These are phyloP conservation scores for Mortierella hygrophila DNA, from an alignment of 192 early-diverging fungal species.

Conservation along the genomic window DNA sequence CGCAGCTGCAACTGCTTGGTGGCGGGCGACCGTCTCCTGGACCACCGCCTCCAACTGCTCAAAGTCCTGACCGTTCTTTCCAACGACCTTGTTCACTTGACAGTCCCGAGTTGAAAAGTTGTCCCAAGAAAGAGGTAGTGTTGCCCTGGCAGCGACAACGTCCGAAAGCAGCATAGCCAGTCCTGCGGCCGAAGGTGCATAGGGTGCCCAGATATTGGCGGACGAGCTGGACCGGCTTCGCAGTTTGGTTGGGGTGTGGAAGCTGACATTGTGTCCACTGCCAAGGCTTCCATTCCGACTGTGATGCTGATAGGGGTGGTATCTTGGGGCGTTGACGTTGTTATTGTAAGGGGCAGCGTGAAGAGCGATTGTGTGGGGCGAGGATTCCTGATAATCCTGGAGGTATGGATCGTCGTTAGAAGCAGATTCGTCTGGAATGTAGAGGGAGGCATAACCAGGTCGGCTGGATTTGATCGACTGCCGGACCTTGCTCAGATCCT, in stretches of 20 bases:
- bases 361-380: not conserved
- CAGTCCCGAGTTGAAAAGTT: constrained; percentile 48
- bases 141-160: constrained; percentile 6
- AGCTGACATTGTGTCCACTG: not conserved
- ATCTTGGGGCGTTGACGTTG: not conserved
- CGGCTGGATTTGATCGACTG: constrained; percentile 45
- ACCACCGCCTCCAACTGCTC: constrained; percentile 34
- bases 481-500: constrained; percentile 37
- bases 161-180: constrained; percentile 11
- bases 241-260: not conserved
- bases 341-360: not conserved
- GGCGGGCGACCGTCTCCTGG: constrained; percentile 36
- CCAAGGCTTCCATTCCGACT: constrained; percentile 2
- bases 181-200: not conserved
- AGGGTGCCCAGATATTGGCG: not conserved
- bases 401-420: not conserved
- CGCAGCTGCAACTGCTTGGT: constrained; percentile 10
- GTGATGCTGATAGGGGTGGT: not conserved
- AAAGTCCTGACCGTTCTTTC: constrained; percentile 35
- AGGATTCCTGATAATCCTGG: not conserved
- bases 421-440: not conserved
- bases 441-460: constrained; percentile 27
- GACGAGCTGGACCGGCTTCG: not conserved
- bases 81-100: constrained; percentile 43
- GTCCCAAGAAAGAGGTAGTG: constrained; percentile 39